Percentiles rank a stretch among this genome's conserved stretches.
phyloP scores from a whole-genome alignment of 2,329 filamentous ascomycete genomes.

The Dactylella cylindrospora region DNA sequence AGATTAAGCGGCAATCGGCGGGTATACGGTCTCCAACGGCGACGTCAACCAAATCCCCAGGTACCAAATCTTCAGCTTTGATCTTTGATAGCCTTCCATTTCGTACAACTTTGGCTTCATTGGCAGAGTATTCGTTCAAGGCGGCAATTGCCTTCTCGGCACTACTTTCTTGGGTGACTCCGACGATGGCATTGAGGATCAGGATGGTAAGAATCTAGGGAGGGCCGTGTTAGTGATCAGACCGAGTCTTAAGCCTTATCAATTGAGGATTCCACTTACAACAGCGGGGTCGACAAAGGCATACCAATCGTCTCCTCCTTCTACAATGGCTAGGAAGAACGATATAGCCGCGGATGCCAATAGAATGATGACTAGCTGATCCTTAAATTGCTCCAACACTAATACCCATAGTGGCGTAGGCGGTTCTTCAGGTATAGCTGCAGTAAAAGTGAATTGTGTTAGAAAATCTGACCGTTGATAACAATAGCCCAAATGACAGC shows the following conservation, averaged over 20 bases:
- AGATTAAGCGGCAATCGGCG: conserved; percentile 85
- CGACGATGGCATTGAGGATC: conserved; percentile 93
- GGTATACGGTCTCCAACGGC: conserved; percentile 90
- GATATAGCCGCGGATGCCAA: conserved; percentile 90
- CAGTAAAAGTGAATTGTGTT: conserved; percentile 47
- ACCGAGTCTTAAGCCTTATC: neutral
- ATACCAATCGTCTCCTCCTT: conserved; percentile 90
- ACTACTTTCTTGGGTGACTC: conserved; percentile 97
- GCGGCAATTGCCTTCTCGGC: conserved; percentile 98
- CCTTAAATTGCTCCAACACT: conserved; percentile 97
- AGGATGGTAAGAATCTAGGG: conserved; percentile 88
- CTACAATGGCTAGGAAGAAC: conserved; percentile 88
- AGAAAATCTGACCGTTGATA: conserved; percentile 52
- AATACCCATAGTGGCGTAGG: conserved; percentile 95
- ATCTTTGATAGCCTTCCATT: conserved; percentile 77
- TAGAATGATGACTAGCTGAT: conserved; percentile 94
- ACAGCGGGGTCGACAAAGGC: conserved; percentile 96
- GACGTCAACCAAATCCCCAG: conserved; percentile 86
- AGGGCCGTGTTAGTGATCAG: neutral
- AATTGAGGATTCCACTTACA: conserved; percentile 62
- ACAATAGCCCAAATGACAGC: conserved; percentile 59
- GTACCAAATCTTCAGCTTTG: conserved; percentile 96
- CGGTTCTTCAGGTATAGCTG: conserved; percentile 81
- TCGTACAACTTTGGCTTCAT: conserved; percentile 90
- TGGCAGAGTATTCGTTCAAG: conserved; percentile 97